phyloP scores from a whole-genome alignment of 2,329 filamentous ascomycete species.

The Alternaria novae-zelandiae region DNA sequence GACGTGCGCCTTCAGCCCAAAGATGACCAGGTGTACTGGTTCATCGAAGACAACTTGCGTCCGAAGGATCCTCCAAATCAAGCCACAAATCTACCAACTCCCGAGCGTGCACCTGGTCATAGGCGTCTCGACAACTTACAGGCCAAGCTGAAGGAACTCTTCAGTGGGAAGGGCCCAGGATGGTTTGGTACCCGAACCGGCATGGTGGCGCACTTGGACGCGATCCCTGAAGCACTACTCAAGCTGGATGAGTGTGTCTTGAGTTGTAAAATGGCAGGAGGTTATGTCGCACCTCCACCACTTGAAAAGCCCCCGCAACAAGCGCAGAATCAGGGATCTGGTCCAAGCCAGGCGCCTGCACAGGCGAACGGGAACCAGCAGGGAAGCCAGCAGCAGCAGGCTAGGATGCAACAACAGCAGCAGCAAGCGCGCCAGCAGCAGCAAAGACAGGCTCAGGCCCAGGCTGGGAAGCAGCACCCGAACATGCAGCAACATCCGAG shows the following conservation, averaged over 20 bases:
- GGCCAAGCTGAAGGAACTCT: constrained; percentile 43
- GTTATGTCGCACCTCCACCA: constrained; percentile 29
- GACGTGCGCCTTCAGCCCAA: constrained; percentile 44
- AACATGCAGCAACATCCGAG: constrained; percentile 19
- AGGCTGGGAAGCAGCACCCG: constrained; percentile 9
- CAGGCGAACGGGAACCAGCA: constrained; percentile 7
- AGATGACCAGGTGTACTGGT: constrained; percentile 45
- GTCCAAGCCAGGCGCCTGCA: constrained; percentile 1
- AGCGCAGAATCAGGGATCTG: constrained; percentile 5
- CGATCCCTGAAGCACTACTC: constrained; percentile 44
- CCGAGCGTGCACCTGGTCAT: constrained; percentile 35
- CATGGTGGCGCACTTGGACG: constrained; percentile 46
- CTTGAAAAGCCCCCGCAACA: constrained; percentile 10
- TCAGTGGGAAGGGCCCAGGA: constrained; percentile 33
- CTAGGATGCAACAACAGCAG: constrained; percentile 8
- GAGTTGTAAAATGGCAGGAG: constrained; percentile 39
- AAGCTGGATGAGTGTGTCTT: constrained; percentile 49
- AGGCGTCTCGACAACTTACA: constrained; percentile 38
- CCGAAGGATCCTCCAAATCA: constrained; percentile 23
- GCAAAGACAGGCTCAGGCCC: constrained; percentile 1
- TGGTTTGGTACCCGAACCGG: constrained; percentile 50
- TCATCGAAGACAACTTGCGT: constrained; percentile 43
- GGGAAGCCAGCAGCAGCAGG: constrained; percentile 10
- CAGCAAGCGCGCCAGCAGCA: constrained; percentile 15
- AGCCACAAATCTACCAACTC: constrained; percentile 21